Evolutionary conservation across 2,329 filamentous ascomycete genomes (phyloP), one percentile per base, ranked within the genome.

Genomic region (Nigrospora sphaerica): DNA sequence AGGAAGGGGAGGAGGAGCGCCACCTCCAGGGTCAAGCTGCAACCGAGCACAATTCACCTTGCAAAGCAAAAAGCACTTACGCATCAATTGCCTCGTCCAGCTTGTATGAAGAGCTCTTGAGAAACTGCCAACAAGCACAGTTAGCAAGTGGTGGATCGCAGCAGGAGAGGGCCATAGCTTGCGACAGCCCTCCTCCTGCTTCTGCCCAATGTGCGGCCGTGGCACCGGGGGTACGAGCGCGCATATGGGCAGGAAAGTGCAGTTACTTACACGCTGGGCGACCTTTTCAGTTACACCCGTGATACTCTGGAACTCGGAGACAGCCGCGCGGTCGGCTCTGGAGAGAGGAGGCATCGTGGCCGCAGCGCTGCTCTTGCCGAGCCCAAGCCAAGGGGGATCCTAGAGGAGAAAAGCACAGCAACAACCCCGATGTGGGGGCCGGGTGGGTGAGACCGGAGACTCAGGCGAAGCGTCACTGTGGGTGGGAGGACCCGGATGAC

Each of bases 51-150:
- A 16, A 2, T 14, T 31, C 32, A 34, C 23, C 2, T 28, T 28
- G 23, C 23, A 28, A 9, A 28, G 23, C 23, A 28, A 5, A 37
- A 14, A 28, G 33, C 18, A 79, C 78, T 78, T 69, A 81, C 78
- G 70, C 63, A 65, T 81, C 75, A 42, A 78, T 64, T 35, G 77
- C 77, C 48, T 75, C 67, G 47, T 79, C 72, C 7, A 80, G 58
- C 56, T 72, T 75, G 58, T 73, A 80, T 39, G 67, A 65, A 6
- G 69, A 58, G 40, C 64, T 67, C 54, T 71, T 78, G 17, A 44
- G 42, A 44, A 28, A 44, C 42, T 44, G 17, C 2, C 6, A 9
- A 12, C 5, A 13, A 37, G 2, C 14, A 36, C 12, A 36, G 34
- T 36, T n/a, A 36, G 34, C 34, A 36, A 17, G 34, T n/a, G 34